Evolutionary conservation across 1,284 basidiomycete species (phyloP).

Genomic region (Salmacisia buchloeana): DNA sequence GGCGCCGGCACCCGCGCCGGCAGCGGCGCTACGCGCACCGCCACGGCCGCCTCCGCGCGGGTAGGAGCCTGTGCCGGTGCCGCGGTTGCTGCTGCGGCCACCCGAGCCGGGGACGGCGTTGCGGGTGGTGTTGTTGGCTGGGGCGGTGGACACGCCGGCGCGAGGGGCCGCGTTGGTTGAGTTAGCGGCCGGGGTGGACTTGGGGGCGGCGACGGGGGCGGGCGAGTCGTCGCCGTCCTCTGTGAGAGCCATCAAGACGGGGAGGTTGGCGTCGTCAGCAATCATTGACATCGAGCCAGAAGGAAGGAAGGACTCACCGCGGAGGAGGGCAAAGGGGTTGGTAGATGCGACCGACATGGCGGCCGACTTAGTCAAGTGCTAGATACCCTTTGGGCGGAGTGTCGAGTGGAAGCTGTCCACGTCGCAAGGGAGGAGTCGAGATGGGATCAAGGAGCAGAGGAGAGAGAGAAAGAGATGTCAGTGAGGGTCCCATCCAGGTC

Average conservation of each 20-base stretch:
- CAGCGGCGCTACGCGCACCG: conserved; percentile 25
- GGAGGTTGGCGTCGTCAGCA: too few species aligned
- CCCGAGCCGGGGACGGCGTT: conserved; percentile 15
- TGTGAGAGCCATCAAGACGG: too few species aligned
- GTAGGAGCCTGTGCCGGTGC: conserved; percentile 6
- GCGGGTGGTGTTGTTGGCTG: conserved; percentile 12
- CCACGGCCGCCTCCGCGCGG: conserved; percentile 17
- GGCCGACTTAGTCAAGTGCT: conserved; percentile 7
- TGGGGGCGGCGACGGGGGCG: conserved; percentile 22
- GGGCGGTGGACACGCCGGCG: conserved; percentile 17
- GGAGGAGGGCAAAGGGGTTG: conserved; percentile 49
- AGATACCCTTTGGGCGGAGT: not conserved
- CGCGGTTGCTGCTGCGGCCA: conserved; percentile 11
- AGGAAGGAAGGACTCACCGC: conserved; percentile 29
- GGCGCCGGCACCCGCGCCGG: conserved; percentile 19
- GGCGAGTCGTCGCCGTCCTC: conserved; percentile 39
- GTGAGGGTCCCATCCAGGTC: not conserved
- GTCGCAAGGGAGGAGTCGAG: not conserved
- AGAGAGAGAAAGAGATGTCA: not conserved
- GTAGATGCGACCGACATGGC: conserved; percentile 49
- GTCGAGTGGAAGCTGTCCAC: not conserved
- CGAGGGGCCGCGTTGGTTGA: conserved; percentile 39
- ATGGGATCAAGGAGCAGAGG: not conserved
- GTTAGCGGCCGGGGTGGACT: conserved; percentile 28
- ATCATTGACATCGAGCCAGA: not conserved